Evolutionary conservation across 2,329 filamentous ascomycete genomes (phyloP).

Genomic region (Pseudocercospora pini-densiflorae): DNA sequence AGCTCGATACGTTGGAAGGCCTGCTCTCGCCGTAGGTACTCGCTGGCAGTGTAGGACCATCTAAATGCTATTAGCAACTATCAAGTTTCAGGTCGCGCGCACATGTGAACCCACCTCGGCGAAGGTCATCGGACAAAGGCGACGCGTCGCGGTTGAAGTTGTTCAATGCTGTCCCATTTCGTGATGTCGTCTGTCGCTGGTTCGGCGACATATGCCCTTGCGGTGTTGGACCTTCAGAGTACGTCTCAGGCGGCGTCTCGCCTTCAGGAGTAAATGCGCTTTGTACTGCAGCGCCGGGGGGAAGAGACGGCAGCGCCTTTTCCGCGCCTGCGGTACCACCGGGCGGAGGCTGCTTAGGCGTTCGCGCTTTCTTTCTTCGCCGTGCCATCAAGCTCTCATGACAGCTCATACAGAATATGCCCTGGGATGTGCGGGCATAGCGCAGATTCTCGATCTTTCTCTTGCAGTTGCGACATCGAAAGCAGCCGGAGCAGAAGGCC

Average conservation of each 20-base stretch:
- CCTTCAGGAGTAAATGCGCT: conserved; percentile 63
- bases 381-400: conserved; percentile 96
- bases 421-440: conserved; percentile 96
- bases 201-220: conserved; percentile 59
- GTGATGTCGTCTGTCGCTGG: conserved; percentile 30
- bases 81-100: conserved; percentile 32
- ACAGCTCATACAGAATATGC: conserved; percentile 99
- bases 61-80: conserved; percentile 40
- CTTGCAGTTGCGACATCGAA: conserved; percentile 97
- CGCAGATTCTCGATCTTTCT: conserved; percentile 97
- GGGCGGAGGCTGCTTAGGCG: conserved; percentile 59
- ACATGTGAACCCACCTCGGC: conserved; percentile 37
- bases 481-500: conserved; percentile 96
- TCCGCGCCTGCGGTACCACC: conserved; percentile 53
- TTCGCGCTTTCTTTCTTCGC: conserved; percentile 81
- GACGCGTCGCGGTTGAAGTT: conserved; percentile 41
- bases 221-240: conserved; percentile 70
- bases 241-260: conserved; percentile 62
- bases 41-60: conserved; percentile 72
- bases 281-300: conserved; percentile 70
- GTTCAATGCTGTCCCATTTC: conserved; percentile 33
- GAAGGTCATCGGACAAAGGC: conserved; percentile 41
- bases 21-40: conserved; percentile 79
- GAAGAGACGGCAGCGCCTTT: conserved; percentile 90
- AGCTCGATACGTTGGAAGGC: conserved; percentile 69